Evolutionary conservation across 1,284 basidiomycete genomes (phyloP), one percentile per base, ranked within the genome.

Genomic region (Puccinia coronata): DNA sequence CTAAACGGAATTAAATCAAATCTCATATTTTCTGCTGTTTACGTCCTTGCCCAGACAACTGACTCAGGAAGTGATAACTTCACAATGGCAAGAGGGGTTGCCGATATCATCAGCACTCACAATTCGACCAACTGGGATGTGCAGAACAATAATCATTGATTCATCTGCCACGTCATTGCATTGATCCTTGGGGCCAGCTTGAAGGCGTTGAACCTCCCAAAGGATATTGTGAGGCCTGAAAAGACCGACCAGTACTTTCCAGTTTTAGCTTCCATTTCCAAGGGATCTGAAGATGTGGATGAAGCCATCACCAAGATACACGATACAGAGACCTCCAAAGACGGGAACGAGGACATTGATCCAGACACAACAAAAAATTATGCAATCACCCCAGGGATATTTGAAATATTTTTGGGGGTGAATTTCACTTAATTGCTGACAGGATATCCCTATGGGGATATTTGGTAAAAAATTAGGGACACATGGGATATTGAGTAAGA

Each of bases 41-140:
- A 70, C 36, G 49, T 70, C 16, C 36, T 70, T 53, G 34, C 47
- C 20, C 39, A 51, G 43, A 49, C 51, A 34, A 71, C 69, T 12
- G 43, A 71, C 25, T 71, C 47, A 9, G 69, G 69, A 16, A 51
- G 47, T 6, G 51, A 71, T 31, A 71, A 71, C n/a, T 51, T 71
- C n/a, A 71, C 69, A n/a, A 71, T 71, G 43, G 69, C 69, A 9
- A 49, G 20, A 18, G 59, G 20, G 18, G 59, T 61, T 18, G 59
- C 59, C 59, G 9, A 2, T 1, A 61, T 61, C 28, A 36, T 61
- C 20, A 18, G 8, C 2, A 36, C 2, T 5, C 16, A 2, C 20
- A 34, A 61, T 61, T 61, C 18, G 16, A 61, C 59, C 31, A 2
- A 61, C 9, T 61, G 59, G 34, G 31, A 61, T 36, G 59, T 61